Evolutionary conservation across 2,329 filamentous ascomycete species (phyloP), one percentile per base, ranked within the genome.

Genomic region (Ambrosiella xylebori): DNA sequence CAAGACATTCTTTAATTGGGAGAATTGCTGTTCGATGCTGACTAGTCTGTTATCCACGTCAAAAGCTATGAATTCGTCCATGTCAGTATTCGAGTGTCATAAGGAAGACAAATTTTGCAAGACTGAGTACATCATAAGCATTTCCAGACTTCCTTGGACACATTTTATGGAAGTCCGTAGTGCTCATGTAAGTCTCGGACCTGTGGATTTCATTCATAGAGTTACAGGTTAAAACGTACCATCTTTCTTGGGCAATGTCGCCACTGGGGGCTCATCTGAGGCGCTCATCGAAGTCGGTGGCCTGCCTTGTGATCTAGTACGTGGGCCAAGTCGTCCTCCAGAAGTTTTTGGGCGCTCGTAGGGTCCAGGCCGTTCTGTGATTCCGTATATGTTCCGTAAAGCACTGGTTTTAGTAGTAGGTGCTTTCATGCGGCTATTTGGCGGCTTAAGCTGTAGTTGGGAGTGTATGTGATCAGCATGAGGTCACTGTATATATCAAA

Each of bases 21-120:
- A 76, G 66, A 88, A 88, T 65, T 91, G 77, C 15, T 76, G 74
- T 65, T 95, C 87, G 71, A 96, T 84, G 61, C 82, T 78, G 62
- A 83, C 82, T 63, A 96, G 78, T 38, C 84, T 81, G 61, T 80
- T 80, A 64, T 89, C 84, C 63, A 89, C 81, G 68, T 96, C 88
- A 78, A 85, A 91, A 65, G 79, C 85, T 87, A 78, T 62, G 70
- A 74, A 79, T 39, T 68, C 70, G 64, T 73, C 76, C 63, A 78
- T 71, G 76, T 87, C 84, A 82, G 89, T 88, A 75, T 81, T 71
- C 27, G 4, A 27, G 27, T 27, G 27, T 27, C 27, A 27, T 27
- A 27, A 27, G 19, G 19, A 27, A 3, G 27, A 27, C 27, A 27
- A 27, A 27, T 27, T 27, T 27, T 27, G 27, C 27, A 27, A 27